Evolutionary conservation across 768 basidiomycete genomes (phyloP), one percentile per base, ranked within the genome.

Genomic region (Rhodotorula taiwanensis): DNA sequence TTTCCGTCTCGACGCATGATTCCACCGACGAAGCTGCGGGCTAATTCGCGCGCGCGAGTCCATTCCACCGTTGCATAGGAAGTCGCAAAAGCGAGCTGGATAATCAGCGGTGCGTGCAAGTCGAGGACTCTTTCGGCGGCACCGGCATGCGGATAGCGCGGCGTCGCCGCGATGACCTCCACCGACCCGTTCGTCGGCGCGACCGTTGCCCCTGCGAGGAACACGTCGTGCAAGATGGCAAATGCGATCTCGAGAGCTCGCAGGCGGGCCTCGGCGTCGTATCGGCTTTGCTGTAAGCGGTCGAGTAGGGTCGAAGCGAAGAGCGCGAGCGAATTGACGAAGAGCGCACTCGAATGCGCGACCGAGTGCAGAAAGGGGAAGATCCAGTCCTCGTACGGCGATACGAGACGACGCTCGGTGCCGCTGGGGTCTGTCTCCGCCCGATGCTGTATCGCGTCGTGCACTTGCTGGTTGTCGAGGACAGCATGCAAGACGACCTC

Each of bases 401-500:
- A 88, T 67, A 45, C 82, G 74, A 34, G 79, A 74, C 39, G 77
- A 5, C 51, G 34, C 45, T 43, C 33, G 60, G 30, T 78, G 73
- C n/a, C 27, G 57, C 55, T 21, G 39, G 27, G 4, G 49, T 43
- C 3, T 54, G 41, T 31, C 31, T 52, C 15, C 58, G 64, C 51
- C 71, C 66, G 0, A 44, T 33, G 36, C 30, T 66, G 61, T 27
- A 78, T 64, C 9, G 76, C 58, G 0, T 39, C 14, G 34, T 72
- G 69, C 30, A 78, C 76, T 16, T 74, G 70, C 1, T 72, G 67
- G 73, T 94, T 97, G 72, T 89, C 85, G 73, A 87, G 87, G 72
- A 97, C 81, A 20, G 85, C 81, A 71, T 88, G 89, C 70, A 94
- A 86, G 11, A 90, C 81, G 41, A 86, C 80, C 68, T 84, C 82